Evolutionary conservation across 257 asterid species (phyloP), one percentile per base, ranked within the genome.

Genomic region (Przewalskia tangutica): DNA sequence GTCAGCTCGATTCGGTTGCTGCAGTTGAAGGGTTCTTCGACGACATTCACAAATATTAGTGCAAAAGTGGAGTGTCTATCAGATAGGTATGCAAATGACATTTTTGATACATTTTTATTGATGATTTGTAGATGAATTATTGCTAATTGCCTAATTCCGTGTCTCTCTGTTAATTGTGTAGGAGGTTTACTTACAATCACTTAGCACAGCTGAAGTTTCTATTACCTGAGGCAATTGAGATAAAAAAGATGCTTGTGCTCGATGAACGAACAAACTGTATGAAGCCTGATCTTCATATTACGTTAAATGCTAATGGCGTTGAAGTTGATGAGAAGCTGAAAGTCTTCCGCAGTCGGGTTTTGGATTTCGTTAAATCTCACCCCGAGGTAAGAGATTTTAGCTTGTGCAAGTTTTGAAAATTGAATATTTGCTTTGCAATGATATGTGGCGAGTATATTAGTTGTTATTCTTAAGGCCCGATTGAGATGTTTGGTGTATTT

Each of bases 1-100:
- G 92, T 89, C 84, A 90, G 89, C 84, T 92, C 96, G 9, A 89
- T 92, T 79, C 89, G 95, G 85, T 89, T 94, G 84, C 94, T 94
- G 56, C 87, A 80, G 17, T 42, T 93, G 76, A 96, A 89, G 87
- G 86, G 93, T 81, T 88, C 88, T 2, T 34, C 88, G 2, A 42
- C 97, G 14, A 86, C 88, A 38, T 93, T 93, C 86, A 81, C 90
- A 17, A 91, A 88, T n/a, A 88, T 96, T 80, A 85, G 93, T 73
- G 54, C 94, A 59, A 90, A 91, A 70, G 82, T 96, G 3, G 93
- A 91, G 85, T 76, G 81, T 63, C 88, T 96, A 81, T 91, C 98
- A 0, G 97, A 93, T 18, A 93, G 98, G 99, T 96, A 85, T 32
- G 76, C 13, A 16, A 66, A 58, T 44, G 67, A 77, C 4, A 17